A percentile compares a stretch with the other conserved stretches of the same genome.
phyloP scores from a whole-genome alignment of 1,284 basidiomycete species.

The Xanthoconium separans region DNA sequence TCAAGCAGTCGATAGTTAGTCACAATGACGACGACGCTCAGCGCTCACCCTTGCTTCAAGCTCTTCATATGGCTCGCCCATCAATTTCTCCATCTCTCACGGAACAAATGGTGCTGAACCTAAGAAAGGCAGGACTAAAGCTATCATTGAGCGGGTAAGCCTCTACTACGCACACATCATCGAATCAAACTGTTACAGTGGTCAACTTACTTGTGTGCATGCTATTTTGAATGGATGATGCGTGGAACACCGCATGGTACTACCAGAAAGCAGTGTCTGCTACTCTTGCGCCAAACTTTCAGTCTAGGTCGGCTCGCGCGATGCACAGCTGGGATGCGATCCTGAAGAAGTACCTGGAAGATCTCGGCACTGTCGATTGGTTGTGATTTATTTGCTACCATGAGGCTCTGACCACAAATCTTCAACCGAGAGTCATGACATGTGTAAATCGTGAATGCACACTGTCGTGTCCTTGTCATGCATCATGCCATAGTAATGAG shows the following conservation, averaged over 20 bases:
- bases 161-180: background rate
- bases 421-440: background rate
- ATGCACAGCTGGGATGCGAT: no score
- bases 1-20: no score
- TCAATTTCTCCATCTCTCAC: background rate
- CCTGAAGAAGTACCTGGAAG: no score
- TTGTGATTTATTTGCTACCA: background rate
- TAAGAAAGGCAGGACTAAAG: background rate
- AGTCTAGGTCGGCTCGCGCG: no score
- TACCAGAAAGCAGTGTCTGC: no score
- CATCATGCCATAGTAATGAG: no score
- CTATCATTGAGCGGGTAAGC: background rate
- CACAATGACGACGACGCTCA: background rate
- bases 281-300: no score
- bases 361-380: background rate
- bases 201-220: no score
- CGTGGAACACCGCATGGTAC: background rate
- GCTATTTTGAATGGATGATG: no score
- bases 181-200: no score
- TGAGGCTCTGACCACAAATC: background rate
- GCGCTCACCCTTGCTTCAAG: no score
- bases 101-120: background rate
- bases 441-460: background rate
- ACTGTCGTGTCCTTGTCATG: background rate
- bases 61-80: background rate